Evolutionary conservation across 2,329 filamentous ascomycete genomes (phyloP).

Genomic region (Scedosporium apiospermum): DNA sequence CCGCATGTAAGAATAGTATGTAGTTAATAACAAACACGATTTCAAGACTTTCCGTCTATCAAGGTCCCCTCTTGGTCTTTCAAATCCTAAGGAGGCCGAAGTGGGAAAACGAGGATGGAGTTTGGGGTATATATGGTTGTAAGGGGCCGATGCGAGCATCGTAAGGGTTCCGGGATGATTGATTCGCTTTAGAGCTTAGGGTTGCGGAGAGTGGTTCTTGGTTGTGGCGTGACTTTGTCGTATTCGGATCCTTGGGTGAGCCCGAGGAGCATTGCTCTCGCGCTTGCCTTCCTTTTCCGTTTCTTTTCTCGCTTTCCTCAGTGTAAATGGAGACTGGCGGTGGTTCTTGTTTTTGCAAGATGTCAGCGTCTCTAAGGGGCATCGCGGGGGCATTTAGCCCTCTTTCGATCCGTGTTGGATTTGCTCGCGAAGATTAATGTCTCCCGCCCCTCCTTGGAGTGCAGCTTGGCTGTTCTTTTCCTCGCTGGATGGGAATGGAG

Average conservation of each 20-base stretch:
- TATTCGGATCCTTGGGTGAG: not conserved
- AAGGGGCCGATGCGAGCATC: not conserved
- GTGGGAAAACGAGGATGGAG: not conserved
- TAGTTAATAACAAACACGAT: not conserved
- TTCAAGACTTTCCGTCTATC: no score
- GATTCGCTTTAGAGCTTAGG: no score
- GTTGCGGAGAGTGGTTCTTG: not conserved
- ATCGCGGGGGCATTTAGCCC: no score
- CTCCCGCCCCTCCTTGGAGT: no score
- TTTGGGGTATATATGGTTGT: not conserved
- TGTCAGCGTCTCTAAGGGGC: no score
- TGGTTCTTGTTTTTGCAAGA: no score
- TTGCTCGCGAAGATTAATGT: no score
- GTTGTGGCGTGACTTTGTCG: not conserved
- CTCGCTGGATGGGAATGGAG: no score
- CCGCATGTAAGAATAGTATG: not conserved
- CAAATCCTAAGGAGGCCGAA: not conserved
- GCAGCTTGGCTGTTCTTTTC: no score
- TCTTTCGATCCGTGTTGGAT: no score
- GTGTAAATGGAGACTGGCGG: no score
- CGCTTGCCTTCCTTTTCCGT: not conserved
- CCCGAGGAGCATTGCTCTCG: not conserved
- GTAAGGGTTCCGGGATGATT: not conserved
- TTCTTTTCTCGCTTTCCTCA: no score
- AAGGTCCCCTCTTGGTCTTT: not conserved